phyloP scores from a whole-genome alignment of 306 rosid genomes.

The Rubus parviflorus region DNA sequence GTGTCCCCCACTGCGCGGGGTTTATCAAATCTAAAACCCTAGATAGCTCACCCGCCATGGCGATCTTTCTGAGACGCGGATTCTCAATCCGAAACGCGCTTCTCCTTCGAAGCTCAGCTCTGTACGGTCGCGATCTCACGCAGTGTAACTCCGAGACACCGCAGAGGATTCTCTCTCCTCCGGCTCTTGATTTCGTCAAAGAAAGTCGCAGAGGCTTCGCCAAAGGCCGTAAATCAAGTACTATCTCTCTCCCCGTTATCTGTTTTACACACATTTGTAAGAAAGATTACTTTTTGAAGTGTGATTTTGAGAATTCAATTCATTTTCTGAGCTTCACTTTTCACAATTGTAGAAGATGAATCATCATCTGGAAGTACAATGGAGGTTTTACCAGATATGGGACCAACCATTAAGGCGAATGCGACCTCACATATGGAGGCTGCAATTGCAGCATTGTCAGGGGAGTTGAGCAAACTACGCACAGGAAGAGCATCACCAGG shows the following conservation, averaged over 20 bases:
- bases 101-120: conserved; percentile 42
- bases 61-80: conserved; percentile 55
- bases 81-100: conserved; percentile 46
- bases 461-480: conserved; percentile 69
- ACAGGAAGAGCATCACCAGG: conserved; percentile 98
- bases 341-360: conserved; percentile 56
- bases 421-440: conserved; percentile 84
- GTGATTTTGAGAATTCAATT: not conserved
- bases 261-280: no score
- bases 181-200: conserved; percentile 36
- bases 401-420: conserved; percentile 68
- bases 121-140: conserved; percentile 26
- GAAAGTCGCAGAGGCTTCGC: conserved; percentile 83
- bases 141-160: conserved; percentile 20
- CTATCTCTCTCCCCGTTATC: not conserved
- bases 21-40: conserved; percentile 38
- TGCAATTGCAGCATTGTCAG: conserved; percentile 63
- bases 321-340: not conserved
- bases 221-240: conserved; percentile 85
- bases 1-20: not conserved
- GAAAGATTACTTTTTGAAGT: not conserved
- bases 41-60: conserved; percentile 38
- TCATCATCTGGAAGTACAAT: conserved; percentile 43
- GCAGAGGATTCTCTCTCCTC: conserved; percentile 29
- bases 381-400: conserved; percentile 58